These are phyloP conservation scores for Avena eriantha DNA, from an alignment of 176 grass and related monocot species.

Conservation along the genomic window DNA sequence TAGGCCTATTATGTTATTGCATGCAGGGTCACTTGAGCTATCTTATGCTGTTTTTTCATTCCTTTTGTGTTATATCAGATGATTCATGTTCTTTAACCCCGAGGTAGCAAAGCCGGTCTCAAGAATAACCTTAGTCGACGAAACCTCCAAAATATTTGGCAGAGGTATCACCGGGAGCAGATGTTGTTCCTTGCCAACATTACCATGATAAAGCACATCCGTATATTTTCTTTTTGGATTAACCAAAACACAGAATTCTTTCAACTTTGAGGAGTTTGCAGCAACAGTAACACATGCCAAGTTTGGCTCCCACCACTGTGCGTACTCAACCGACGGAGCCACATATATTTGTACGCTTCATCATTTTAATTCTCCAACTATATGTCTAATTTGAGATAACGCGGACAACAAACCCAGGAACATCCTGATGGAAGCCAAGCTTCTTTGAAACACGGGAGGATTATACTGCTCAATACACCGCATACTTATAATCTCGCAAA, in stretches of 20 bases:
- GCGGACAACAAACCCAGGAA: slow-evolving; percentile 56
- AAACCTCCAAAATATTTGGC: no score
- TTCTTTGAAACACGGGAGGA: slow-evolving; percentile 80
- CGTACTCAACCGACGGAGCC: slow-evolving; percentile 49
- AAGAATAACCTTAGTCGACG: neutral
- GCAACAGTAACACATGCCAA: neutral
- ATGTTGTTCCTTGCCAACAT: neutral
- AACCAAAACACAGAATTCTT: neutral
- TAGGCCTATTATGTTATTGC: neutral
- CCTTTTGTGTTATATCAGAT: slow-evolving; percentile 36
- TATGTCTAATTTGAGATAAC: slow-evolving; percentile 49
- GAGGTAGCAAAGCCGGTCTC: neutral
- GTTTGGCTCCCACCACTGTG: slow-evolving; percentile 61
- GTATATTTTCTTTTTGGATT: neutral
- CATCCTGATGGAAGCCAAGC: slow-evolving; percentile 87
- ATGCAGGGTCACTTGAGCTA: no score
- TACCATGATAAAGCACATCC: neutral
- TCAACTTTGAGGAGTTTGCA: neutral
- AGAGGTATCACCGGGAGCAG: no score
- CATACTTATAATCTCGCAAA: slow-evolving; percentile 70
- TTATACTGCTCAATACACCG: slow-evolving; percentile 83
- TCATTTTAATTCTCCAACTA: slow-evolving; percentile 66
- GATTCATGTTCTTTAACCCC: slow-evolving; percentile 40
- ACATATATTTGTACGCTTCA: slow-evolving; percentile 60
- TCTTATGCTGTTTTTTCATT: neutral